A percentile compares a stretch with the other conserved stretches of the same genome.
Evolutionary conservation across 768 basidiomycete genomes (phyloP).

Genomic region (Phanerodontia chrysosporium): DNA sequence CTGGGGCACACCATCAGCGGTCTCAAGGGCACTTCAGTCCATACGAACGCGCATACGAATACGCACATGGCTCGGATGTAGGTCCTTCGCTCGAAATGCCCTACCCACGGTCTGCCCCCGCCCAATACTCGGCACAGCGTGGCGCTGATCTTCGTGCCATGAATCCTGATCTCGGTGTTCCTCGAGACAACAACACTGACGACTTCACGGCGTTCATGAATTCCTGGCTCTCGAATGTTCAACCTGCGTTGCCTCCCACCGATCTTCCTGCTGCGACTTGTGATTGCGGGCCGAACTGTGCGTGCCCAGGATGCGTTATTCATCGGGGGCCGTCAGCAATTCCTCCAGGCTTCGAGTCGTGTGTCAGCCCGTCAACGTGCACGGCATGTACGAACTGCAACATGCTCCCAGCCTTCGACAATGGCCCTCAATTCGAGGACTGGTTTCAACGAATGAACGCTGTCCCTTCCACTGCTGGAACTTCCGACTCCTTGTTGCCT

Average conservation of each 20-base stretch:
- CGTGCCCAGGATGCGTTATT: constrained; percentile 61
- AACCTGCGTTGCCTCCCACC: constrained; percentile 13
- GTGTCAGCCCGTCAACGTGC: constrained; percentile 35
- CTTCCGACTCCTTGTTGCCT: background rate
- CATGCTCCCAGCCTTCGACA: constrained; percentile 45
- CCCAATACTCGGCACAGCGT: background rate
- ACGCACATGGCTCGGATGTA: constrained; percentile 34
- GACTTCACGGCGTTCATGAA: constrained; percentile 22
- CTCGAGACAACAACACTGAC: constrained; percentile 14
- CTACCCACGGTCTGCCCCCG: constrained; percentile 22
- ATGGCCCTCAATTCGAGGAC: constrained; percentile 19
- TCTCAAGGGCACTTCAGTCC: constrained; percentile 54
- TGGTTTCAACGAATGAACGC: constrained; percentile 4
- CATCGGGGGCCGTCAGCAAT: constrained; percentile 40
- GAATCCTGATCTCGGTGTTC: background rate
- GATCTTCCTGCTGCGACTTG: constrained; percentile 42
- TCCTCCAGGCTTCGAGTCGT: constrained; percentile 18
- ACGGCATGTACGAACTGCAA: constrained; percentile 61
- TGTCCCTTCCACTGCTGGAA: background rate
- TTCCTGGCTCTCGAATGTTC: constrained; percentile 16
- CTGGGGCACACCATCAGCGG: constrained; percentile 36
- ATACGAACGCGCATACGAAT: constrained; percentile 64
- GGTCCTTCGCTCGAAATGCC: constrained; percentile 5
- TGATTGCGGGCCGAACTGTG: constrained; percentile 58
- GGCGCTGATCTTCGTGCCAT: background rate